Percentiles rank a stretch among this genome's conserved stretches.
phyloP scores from a whole-genome alignment of 805 yeast genomes.

The Kluyveromyces lactis region DNA sequence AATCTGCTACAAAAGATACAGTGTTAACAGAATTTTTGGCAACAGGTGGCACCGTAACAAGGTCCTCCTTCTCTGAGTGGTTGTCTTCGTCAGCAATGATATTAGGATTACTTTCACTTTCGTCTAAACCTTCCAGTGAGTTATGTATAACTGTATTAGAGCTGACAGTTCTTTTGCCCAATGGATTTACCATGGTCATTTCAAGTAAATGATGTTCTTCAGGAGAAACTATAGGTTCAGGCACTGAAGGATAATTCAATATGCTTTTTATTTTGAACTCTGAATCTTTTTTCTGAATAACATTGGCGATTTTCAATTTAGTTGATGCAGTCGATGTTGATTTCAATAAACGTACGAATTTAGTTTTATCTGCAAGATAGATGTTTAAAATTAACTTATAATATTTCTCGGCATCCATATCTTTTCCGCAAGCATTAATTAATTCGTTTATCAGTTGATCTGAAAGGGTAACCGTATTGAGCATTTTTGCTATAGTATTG shows the following conservation, averaged over 20 bases:
- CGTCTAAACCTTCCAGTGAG: slow-evolving; percentile 4
- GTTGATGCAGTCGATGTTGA: slow-evolving; percentile 17
- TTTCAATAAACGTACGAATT: slow-evolving; percentile 11
- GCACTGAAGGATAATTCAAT: background rate
- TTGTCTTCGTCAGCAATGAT: too few species aligned
- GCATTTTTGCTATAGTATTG: slow-evolving; percentile 5
- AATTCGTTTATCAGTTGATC: slow-evolving; percentile 8
- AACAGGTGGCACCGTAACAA: too few species aligned
- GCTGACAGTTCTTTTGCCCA: slow-evolving; percentile 11
- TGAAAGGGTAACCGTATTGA: slow-evolving; percentile 1
- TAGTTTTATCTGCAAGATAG: slow-evolving; percentile 8
- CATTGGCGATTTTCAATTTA: slow-evolving; percentile 22
- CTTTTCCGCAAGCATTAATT: slow-evolving; percentile 23
- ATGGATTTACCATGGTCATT: slow-evolving; percentile 30
- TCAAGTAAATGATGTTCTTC: slow-evolving; percentile 21
- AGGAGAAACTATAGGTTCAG: background rate
- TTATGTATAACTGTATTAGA: slow-evolving; percentile 21
- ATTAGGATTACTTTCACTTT: too few species aligned
- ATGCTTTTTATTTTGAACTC: slow-evolving; percentile 10
- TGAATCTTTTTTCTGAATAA: slow-evolving; percentile 17
- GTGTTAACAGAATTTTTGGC: too few species aligned
- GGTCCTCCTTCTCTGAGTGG: too few species aligned
- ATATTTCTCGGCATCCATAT: slow-evolving; percentile 19
- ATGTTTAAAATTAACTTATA: slow-evolving; percentile 14
- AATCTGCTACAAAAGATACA: too few species aligned